Conservation (phyloP, 2,329 filamentous ascomycete species). For the Cordyceps cicadae region DNA sequence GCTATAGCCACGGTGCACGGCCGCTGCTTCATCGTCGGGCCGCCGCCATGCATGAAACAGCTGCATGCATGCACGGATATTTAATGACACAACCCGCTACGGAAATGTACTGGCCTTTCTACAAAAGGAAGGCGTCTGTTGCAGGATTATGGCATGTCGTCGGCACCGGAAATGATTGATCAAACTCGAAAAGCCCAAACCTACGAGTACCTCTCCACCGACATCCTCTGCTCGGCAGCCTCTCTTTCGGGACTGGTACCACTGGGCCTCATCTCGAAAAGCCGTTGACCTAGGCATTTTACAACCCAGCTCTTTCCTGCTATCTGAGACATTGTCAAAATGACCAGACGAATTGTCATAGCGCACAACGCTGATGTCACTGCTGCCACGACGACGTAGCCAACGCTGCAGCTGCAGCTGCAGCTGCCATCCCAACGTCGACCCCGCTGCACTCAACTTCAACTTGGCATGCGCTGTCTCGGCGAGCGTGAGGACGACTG, state of each 20-base stretch:
- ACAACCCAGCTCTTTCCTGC: too few relatives aligned
- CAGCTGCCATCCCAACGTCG: not conserved
- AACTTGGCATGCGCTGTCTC: not conserved
- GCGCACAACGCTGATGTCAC: not conserved
- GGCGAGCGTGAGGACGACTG: constrained; percentile 28
- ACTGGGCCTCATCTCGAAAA: too few relatives aligned
- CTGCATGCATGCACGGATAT: not conserved
- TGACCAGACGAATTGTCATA: not conserved
- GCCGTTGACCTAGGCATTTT: too few relatives aligned
- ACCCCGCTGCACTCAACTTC: not conserved
- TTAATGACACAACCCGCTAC: not conserved
- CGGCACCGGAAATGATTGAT: not conserved
- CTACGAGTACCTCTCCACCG: too few relatives aligned
- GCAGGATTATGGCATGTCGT: not conserved
- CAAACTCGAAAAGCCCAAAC: not conserved
- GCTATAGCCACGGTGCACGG: not conserved
- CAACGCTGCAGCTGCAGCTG: not conserved
- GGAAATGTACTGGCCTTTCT: not conserved
- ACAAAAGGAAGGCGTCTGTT: not conserved
- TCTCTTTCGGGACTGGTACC: too few relatives aligned
- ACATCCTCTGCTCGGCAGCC: too few relatives aligned
- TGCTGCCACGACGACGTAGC: too few relatives aligned
- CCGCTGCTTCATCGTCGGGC: not conserved
- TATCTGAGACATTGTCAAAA: not conserved
- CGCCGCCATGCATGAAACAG: not conserved